These are phyloP conservation scores for Fereydounia khargensis DNA, from an alignment of 1,284 basidiomycete genomes.

Conservation along the genomic window DNA sequence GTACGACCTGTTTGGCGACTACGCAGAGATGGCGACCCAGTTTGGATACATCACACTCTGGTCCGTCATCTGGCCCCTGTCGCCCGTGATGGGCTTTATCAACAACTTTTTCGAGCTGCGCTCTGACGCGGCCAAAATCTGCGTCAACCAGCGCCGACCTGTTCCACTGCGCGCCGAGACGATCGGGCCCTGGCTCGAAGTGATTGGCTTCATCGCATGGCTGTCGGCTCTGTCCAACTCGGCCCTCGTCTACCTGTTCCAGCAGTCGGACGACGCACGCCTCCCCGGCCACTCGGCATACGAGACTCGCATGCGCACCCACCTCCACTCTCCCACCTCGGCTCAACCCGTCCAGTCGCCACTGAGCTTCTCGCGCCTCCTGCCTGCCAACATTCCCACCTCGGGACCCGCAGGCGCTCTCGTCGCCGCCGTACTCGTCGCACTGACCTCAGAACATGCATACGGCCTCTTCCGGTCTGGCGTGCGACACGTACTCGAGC, in stretches of 20 bases:
- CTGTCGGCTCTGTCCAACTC: conserved; percentile 42
- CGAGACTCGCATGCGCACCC: conserved; percentile 39
- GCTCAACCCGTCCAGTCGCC: conserved; percentile 6
- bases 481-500: conserved; percentile 44
- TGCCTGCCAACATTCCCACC: conserved; percentile 28
- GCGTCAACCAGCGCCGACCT: conserved; percentile 77
- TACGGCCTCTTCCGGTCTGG: conserved; percentile 35
- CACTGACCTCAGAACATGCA: conserved; percentile 47
- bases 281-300: conserved; percentile 24
- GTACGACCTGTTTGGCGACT: conserved; percentile 69
- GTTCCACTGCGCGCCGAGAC: conserved; percentile 81
- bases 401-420: conserved; percentile 35
- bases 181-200: conserved; percentile 91
- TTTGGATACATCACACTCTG: conserved; percentile 82
- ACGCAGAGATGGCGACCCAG: conserved; percentile 87
- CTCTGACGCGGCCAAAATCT: conserved; percentile 92
- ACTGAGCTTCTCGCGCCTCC: conserved; percentile 26
- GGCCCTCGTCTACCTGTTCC: conserved; percentile 45
- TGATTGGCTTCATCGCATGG: conserved; percentile 61
- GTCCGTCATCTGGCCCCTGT: conserved; percentile 91
- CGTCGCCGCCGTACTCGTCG: conserved; percentile 40
- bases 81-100: conserved; percentile 60
- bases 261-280: conserved; percentile 20
- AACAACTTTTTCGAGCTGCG: conserved; percentile 91
- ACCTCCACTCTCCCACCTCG: conserved; percentile 14